Evolutionary conservation across 371 early-diverging fungal species (phyloP).

Genomic region (Rhizopus microsporus): DNA sequence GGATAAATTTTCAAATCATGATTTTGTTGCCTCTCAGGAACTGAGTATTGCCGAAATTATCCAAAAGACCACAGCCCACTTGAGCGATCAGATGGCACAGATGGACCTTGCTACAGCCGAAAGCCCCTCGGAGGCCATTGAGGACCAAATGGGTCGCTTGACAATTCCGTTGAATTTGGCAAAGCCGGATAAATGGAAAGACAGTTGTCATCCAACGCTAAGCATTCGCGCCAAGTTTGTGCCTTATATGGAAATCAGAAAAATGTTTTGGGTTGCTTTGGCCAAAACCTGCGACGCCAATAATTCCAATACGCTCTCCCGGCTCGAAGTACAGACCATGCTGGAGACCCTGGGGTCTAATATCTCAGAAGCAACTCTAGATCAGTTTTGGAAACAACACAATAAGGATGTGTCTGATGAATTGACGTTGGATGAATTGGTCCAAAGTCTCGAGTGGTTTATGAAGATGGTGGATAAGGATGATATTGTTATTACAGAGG

Average conservation of each 20-base stretch:
- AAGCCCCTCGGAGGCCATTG: slow-evolving; percentile 33
- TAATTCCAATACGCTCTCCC: slow-evolving; percentile 51
- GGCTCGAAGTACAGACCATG: slow-evolving; percentile 72
- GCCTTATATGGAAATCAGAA: slow-evolving; percentile 64
- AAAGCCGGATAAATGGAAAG: slow-evolving; percentile 40
- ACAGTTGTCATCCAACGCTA: slow-evolving; percentile 43
- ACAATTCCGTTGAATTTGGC: slow-evolving; percentile 43
- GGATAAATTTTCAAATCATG: slow-evolving; percentile 75
- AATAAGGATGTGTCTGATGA: slow-evolving; percentile 64
- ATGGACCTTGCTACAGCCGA: neutral
- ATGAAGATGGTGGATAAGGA: slow-evolving; percentile 24
- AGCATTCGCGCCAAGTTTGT: slow-evolving; percentile 64
- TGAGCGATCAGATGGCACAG: neutral
- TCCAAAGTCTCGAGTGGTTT: slow-evolving; percentile 62
- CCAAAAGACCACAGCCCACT: slow-evolving; percentile 11
- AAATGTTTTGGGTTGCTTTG: slow-evolving; percentile 75
- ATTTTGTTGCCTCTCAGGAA: slow-evolving; percentile 65
- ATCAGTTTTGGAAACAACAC: slow-evolving; percentile 61
- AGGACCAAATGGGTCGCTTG: slow-evolving; percentile 48
- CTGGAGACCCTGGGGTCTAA: slow-evolving; percentile 77
- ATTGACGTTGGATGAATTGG: slow-evolving; percentile 67
- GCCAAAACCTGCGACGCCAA: slow-evolving; percentile 69
- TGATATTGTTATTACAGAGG: slow-evolving; percentile 17
- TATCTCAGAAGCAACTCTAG: slow-evolving; percentile 67
- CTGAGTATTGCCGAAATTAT: slow-evolving; percentile 46